Evolutionary conservation across 805 yeast species (phyloP).

Genomic region (Kuraishia hungarica): DNA sequence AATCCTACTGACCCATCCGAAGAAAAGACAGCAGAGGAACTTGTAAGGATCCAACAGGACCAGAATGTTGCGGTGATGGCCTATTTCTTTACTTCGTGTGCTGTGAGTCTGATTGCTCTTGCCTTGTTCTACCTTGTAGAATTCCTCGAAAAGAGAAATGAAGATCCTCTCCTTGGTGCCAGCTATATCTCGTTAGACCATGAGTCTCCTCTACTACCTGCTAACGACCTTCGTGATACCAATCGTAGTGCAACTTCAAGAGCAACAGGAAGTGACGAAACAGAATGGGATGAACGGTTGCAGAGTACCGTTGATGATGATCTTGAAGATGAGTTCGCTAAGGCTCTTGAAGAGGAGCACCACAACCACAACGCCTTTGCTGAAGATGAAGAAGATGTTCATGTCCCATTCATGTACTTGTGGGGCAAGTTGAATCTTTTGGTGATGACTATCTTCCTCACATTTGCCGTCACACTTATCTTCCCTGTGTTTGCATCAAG

Average conservation of each 20-base stretch:
- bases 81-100: slow-evolving; percentile 26
- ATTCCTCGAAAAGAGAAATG: slow-evolving; percentile 11
- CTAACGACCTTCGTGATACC: background rate
- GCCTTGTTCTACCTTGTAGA: slow-evolving; percentile 12
- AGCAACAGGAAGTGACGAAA: slow-evolving; percentile 2
- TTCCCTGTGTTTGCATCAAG: slow-evolving; percentile 89
- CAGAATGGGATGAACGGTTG: background rate
- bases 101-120: slow-evolving; percentile 7
- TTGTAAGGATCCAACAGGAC: background rate
- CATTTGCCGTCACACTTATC: slow-evolving; percentile 64
- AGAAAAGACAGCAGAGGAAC: background rate
- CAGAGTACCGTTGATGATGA: background rate
- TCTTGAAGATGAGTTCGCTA: slow-evolving; percentile 4
- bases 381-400: slow-evolving; percentile 12
- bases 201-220: background rate
- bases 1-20: background rate
- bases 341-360: background rate
- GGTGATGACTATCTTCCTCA: slow-evolving; percentile 60
- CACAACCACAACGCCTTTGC: slow-evolving; percentile 1
- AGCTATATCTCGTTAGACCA: background rate
- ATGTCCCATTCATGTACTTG: slow-evolving; percentile 51
- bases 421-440: slow-evolving; percentile 58
- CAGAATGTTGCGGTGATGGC: slow-evolving; percentile 15
- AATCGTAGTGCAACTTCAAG: slow-evolving; percentile 6
- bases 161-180: slow-evolving; percentile 3